Base-by-base conservation (phyloP, 345 rosid genomes). In the Eucalyptus cloeziana region DNA sequence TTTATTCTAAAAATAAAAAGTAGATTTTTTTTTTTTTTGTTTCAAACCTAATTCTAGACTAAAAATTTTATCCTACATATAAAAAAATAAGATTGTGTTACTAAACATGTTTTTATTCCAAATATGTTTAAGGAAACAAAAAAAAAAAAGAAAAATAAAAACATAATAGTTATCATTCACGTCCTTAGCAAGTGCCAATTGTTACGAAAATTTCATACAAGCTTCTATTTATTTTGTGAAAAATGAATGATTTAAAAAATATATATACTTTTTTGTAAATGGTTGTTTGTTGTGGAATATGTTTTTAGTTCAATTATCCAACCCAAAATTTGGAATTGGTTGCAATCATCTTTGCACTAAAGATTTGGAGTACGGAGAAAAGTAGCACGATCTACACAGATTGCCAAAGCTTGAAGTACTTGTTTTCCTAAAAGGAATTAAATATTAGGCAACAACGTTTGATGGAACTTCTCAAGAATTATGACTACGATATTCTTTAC, bases 311-410 rank as follows among this genome's bases (percentile, higher is more conserved):
- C 10, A 0, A 52, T 19, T 52, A 52, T 52, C 0, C 58, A 21
- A 52, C 58, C 58, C 58, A 52, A 2, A 0, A 52, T 52, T 52
- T 1, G 58, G 0, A 52, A 52, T 0, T 52, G 58, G 5, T 1
- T 52, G 1, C 2, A 0, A 0, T 52, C 58, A 8, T 8, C 0
- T 52, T 52, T 1, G 0, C 5, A 2, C 2, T 3, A 2, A 52
- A 52, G 10, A 52, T 52, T 3, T 52, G 2, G 25, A 21, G 10
- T 21, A 52, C 0, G 1, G 2, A 52, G 0, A 52, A 52, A 52
- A 8, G 25, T 52, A 7, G 2, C 58, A 52, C 10, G 0, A 52
- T 52, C 25, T 52, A 52, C 58, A 52, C 0, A 0, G 58, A 7
- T 25, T 5, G 3, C 58, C 25, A 52, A 52, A 52, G 58, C 58